A percentile compares a stretch with the other conserved stretches of the same genome.
Evolutionary conservation across 306 rosid species (phyloP).

Genomic region (Quercus rubra): DNA sequence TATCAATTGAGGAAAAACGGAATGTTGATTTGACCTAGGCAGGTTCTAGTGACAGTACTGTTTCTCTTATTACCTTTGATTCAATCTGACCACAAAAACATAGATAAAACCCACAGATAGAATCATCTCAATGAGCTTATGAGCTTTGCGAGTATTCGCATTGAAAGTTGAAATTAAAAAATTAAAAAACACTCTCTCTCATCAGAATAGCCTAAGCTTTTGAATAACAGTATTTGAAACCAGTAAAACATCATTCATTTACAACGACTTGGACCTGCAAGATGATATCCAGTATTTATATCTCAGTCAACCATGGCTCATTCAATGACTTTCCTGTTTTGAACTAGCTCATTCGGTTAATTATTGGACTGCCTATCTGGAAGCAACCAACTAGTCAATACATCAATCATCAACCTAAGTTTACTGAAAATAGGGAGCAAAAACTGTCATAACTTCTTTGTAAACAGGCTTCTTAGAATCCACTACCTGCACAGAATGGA

Average conservation of each 20-base stretch:
- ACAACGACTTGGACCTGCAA: neutral
- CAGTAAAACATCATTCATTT: neutral
- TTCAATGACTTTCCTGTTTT: neutral
- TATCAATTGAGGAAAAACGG: neutral
- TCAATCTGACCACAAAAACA: too few species aligned
- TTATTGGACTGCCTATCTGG: neutral
- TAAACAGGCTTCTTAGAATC: conserved; percentile 94
- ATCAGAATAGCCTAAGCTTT: too few species aligned
- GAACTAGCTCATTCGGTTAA: neutral
- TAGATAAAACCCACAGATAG: too few species aligned
- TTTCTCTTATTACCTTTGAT: too few species aligned
- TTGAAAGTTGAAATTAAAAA: too few species aligned
- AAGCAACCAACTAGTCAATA: neutral
- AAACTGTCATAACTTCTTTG: conserved; percentile 61
- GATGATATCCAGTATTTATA: neutral
- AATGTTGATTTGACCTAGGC: neutral
- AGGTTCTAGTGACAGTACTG: too few species aligned
- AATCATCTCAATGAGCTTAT: too few species aligned
- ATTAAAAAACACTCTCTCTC: too few species aligned
- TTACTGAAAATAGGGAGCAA: conserved; percentile 58
- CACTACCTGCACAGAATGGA: conserved; percentile 53
- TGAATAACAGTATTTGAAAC: too few species aligned
- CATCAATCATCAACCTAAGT: neutral
- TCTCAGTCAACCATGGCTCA: neutral
- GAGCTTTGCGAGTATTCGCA: too few species aligned